Base-by-base conservation (phyloP, 108 stramenopile species). In the Parietichytrium sp. region DNA sequence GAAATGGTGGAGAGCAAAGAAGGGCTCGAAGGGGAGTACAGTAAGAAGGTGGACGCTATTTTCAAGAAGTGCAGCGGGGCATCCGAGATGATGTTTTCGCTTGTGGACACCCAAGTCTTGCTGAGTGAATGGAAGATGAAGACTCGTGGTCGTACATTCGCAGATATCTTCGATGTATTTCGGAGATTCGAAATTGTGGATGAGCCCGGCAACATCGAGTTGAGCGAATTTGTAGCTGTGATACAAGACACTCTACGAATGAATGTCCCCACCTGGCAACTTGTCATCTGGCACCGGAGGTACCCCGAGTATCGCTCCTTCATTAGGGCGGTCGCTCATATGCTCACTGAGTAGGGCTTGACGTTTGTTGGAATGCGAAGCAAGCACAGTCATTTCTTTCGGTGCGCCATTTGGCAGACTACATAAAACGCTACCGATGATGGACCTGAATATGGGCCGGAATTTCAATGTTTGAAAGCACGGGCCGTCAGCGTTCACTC, bases 81-180 rank as follows among this genome's bases (percentile, higher is more conserved):
- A 6, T 20, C 45, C 38, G 42, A 31, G 8, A 42, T 25, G 61
- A 16, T 72, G 3, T 8, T 6, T 27, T 12, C 29, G 10, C 12
- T 36, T 10, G 42, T 72, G 13, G 61, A 72, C 42, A 6, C 8
- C 0, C 38, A 72, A 20, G 10, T n/a, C 61, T 6, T 72, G 29
- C 61, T 45, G 10, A 20, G 10, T 16, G 61, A 72, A 27, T 72
- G 61, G 61, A 10, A 33, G 6, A 72, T 10, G 42, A 33, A 42
- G 20, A 42, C 45, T 15, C 36, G 45, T 10, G 61, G 61, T 6
- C 42, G 36, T 45, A 33, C 45, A 6, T 33, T 72, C 42, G 61
- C 61, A 6, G 61, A 72, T 2, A 33, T 72, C 42, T 72, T 72
- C 20, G 61, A 72, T 20, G 38, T 72, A n/a, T 72, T 72, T 20